phyloP scores from a whole-genome alignment of 805 yeast species.

The Brettanomyces custersianus region DNA sequence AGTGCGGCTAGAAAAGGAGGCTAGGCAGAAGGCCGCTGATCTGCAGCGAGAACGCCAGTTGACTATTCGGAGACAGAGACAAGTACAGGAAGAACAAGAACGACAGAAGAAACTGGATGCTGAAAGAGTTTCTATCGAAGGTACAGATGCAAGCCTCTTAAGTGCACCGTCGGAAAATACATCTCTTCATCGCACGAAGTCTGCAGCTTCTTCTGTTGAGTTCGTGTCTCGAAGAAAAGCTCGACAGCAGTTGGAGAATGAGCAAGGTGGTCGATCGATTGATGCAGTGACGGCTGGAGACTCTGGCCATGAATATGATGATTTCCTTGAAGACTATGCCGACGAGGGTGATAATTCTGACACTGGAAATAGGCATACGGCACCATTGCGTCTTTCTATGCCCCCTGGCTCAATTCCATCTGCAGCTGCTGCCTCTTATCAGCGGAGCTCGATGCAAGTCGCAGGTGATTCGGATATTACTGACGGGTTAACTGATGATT shows the following conservation, averaged over 20 bases:
- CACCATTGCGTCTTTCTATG: slow-evolving; percentile 1
- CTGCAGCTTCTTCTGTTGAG: slow-evolving; percentile 17
- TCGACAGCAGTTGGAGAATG: slow-evolving; percentile 16
- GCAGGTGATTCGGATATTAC: slow-evolving; percentile 2
- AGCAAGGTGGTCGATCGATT: slow-evolving; percentile 5
- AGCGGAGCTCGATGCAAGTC: too few species aligned
- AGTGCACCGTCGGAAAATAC: not conserved
- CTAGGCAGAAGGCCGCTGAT: not conserved
- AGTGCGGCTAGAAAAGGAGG: not conserved
- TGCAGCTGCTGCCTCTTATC: too few species aligned
- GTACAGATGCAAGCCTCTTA: not conserved
- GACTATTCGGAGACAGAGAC: not conserved
- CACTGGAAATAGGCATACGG: not conserved
- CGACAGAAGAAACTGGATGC: slow-evolving; percentile 3
- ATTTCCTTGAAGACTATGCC: slow-evolving; percentile 23
- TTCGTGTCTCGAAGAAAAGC: slow-evolving; percentile 25
- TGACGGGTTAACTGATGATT: not conserved
- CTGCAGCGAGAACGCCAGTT: not conserved
- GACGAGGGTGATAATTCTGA: slow-evolving; percentile 11
- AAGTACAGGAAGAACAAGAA: slow-evolving; percentile 1
- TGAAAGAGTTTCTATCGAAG: not conserved
- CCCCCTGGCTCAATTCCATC: not conserved
- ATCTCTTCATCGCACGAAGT: not conserved
- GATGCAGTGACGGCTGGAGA: slow-evolving; percentile 1
- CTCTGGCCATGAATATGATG: slow-evolving; percentile 6